Evolutionary conservation across 2,329 filamentous ascomycete genomes (phyloP), one percentile per base, ranked within the genome.

Genomic region (Waltergamsia citrina): DNA sequence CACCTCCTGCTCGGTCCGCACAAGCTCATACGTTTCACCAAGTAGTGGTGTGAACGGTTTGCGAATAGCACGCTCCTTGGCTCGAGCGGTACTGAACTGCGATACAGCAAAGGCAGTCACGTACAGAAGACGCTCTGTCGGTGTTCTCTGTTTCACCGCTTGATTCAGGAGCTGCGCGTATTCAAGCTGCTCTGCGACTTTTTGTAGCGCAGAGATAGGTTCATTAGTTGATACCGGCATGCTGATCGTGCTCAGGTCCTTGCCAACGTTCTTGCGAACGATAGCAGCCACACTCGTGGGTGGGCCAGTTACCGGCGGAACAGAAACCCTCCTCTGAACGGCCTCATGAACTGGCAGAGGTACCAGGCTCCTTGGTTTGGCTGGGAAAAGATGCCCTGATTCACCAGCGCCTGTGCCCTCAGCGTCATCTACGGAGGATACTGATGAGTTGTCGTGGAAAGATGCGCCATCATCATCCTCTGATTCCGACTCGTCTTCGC

Each of bases 221-320:
- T 98, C 92, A 56, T 98, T 98, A 17, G 90, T 81, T 5, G 90
- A 94, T 1, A 95, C 92, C 0, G 92, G 92, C 90, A 96, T 96
- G 31, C 86, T 88, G 43, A 98, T 94, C 3, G 87, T 93, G 39
- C 86, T 94, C 32, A 98, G 67, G 57, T 98, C 92, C 57, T 98
- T 98, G 51, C 92, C 92, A 8, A 96, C 92, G 47, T 98, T 98
- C 59, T 96, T 98, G 45, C 92, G 79, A 21, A 96, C 70, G 54
- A 96, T 94, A 0, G 85, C 85, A 44, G 98, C 94, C 34, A 98
- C 65, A 53, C 86, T 94, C 0, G 92, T 92, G 0, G 92, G 92
- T 37, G 78, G 65, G 11, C 87, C 78, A 19, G 80, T 86, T 6
- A 88, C 78, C 2, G 82, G 67, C 4, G 78, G 71, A 12, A 98